Conservation (phyloP, 495 filamentous ascomycete genomes). For the Neurospora africana region DNA sequence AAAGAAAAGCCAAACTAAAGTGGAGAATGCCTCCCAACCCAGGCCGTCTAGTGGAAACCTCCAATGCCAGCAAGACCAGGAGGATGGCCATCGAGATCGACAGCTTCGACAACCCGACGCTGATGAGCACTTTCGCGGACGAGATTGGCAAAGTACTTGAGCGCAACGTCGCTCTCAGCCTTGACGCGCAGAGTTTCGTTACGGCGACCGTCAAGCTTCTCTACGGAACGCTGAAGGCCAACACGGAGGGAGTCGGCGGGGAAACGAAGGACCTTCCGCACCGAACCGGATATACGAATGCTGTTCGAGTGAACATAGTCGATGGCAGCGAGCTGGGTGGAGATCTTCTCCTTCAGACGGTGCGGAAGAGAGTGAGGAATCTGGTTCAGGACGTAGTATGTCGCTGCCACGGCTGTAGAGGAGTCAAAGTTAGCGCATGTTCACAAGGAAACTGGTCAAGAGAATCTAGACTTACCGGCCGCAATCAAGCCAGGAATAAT, state of each 20-base stretch:
- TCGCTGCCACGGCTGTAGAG: constrained; percentile 54
- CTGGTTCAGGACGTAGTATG: constrained; percentile 68
- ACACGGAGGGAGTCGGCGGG: constrained; percentile 74
- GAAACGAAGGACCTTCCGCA: constrained; percentile 74
- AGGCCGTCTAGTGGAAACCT: constrained; percentile 1
- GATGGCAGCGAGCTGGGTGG: constrained; percentile 59
- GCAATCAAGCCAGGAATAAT: constrained; percentile 70
- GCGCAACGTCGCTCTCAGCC: constrained; percentile 61
- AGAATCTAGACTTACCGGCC: constrained; percentile 50
- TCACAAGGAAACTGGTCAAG: constrained; percentile 1
- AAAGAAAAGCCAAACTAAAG: neutral
- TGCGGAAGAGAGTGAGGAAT: constrained; percentile 83
- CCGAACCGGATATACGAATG: constrained; percentile 67
- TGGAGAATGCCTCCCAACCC: neutral
- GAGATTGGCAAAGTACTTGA: constrained; percentile 81
- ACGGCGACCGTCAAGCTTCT: constrained; percentile 64
- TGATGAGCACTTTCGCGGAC: constrained; percentile 65
- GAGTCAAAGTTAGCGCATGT: constrained; percentile 6
- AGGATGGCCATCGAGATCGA: constrained; percentile 69
- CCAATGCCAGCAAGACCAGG: constrained; percentile 22
- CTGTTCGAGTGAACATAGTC: constrained; percentile 91
- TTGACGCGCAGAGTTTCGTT: constrained; percentile 70
- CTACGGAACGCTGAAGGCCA: constrained; percentile 68
- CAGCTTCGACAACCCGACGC: constrained; percentile 57
- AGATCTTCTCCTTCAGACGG: constrained; percentile 77